phyloP scores from a whole-genome alignment of 176 grass and related monocot species.

The Musa schizocarpa region DNA sequence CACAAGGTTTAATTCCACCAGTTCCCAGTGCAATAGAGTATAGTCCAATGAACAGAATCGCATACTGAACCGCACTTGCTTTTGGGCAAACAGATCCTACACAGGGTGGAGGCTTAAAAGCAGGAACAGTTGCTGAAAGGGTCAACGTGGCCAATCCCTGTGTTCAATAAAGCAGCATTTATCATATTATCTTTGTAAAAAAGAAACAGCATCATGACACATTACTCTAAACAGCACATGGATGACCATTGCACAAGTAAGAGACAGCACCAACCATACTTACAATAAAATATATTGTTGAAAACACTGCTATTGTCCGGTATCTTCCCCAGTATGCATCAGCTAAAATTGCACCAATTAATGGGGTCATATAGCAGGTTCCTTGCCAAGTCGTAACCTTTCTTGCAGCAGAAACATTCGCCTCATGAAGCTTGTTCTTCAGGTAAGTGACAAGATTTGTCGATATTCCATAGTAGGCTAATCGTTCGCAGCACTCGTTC shows the following conservation, averaged over 20 bases:
- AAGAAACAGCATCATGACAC: neutral
- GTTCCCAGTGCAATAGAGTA: conserved; percentile 81
- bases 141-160: conserved; percentile 74
- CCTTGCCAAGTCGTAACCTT: conserved; percentile 79
- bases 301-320: conserved; percentile 70
- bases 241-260: too few species aligned
- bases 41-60: conserved; percentile 53
- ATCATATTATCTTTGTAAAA: conserved; percentile 5
- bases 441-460: conserved; percentile 76
- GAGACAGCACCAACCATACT: conserved; percentile 16
- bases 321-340: conserved; percentile 83
- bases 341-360: conserved; percentile 76
- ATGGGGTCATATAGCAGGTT: conserved; percentile 87
- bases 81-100: conserved; percentile 35
- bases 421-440: conserved; percentile 53
- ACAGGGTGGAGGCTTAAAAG: conserved; percentile 45
- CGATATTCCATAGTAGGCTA: conserved; percentile 83
- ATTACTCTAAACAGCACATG: neutral
- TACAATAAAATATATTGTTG: conserved; percentile 71
- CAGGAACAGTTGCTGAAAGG: conserved; percentile 54
- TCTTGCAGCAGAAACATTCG: conserved; percentile 72
- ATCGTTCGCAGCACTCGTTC: conserved; percentile 69
- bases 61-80: conserved; percentile 45
- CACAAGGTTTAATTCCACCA: conserved; percentile 91
- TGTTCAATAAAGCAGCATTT: conserved; percentile 13